These are phyloP conservation scores for Curvularia lunata DNA, from an alignment of 2,329 filamentous ascomycete genomes.

Conservation along the genomic window DNA sequence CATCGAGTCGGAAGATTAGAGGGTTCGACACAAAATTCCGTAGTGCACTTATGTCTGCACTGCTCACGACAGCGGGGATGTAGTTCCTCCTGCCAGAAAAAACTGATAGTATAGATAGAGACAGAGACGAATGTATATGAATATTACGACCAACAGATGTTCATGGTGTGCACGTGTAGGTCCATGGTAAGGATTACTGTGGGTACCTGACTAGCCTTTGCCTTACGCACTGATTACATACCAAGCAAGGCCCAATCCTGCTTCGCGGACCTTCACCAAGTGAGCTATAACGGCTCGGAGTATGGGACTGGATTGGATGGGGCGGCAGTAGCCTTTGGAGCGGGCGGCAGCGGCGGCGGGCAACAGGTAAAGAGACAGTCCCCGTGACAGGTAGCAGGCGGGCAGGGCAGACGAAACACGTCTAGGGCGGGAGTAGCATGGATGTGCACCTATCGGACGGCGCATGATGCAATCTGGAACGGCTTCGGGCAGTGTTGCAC, in stretches of 20 bases:
- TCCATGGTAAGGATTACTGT: neutral
- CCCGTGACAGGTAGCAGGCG: constrained; percentile 4
- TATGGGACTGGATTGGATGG: neutral
- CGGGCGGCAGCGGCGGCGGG: constrained; percentile 32
- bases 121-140: constrained; percentile 15
- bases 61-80: neutral
- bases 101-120: constrained; percentile 13
- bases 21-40: neutral
- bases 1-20: constrained; percentile 64
- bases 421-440: constrained; percentile 26
- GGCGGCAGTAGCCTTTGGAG: constrained; percentile 7
- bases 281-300: neutral
- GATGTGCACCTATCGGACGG: constrained; percentile 6
- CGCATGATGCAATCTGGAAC: constrained; percentile 24
- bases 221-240: neutral
- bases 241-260: neutral
- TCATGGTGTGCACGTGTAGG: neutral
- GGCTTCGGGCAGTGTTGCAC: constrained; percentile 15
- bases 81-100: neutral
- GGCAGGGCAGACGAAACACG: constrained; percentile 11
- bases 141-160: neutral
- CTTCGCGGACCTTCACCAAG: neutral
- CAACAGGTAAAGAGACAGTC: constrained; percentile 11
- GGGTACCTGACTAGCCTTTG: neutral
- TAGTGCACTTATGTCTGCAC: neutral